Conservation (phyloP, 805 yeast species). For the Cyberlindnera saturnus region DNA sequence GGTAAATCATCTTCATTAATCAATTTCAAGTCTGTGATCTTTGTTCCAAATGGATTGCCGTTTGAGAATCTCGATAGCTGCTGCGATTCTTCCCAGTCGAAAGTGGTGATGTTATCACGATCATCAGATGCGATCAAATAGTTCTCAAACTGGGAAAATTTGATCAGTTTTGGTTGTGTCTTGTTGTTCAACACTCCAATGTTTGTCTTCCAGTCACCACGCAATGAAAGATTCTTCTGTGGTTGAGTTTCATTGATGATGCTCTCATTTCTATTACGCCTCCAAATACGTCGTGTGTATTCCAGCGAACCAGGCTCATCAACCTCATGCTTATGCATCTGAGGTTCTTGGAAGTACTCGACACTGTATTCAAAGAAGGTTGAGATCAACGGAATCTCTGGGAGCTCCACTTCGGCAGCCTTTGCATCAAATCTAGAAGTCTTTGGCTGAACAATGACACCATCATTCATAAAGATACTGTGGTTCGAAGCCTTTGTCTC, state of each 20-base stretch:
- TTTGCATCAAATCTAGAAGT: conserved; percentile 45
- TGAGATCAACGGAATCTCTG: conserved; percentile 47
- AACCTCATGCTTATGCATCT: conserved; percentile 73
- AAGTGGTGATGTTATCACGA: conserved; percentile 73
- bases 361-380: conserved; percentile 67
- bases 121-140: conserved; percentile 77
- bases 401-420: conserved; percentile 16
- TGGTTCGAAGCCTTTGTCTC: conserved; percentile 4
- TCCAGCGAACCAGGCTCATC: conserved; percentile 93
- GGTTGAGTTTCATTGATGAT: conserved; percentile 86
- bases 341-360: conserved; percentile 96
- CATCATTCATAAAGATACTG: conserved; percentile 12
- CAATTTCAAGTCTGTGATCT: conserved; percentile 78
- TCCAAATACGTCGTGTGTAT: conserved; percentile 78
- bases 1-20: conserved; percentile 92
- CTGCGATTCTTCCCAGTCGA: conserved; percentile 75
- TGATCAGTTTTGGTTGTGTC: conserved; percentile 72
- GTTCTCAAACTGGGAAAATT: conserved; percentile 88
- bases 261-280: conserved; percentile 81
- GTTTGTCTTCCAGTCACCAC: conserved; percentile 79
- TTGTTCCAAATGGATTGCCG: conserved; percentile 82
- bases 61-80: conserved; percentile 67
- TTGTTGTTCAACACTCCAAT: conserved; percentile 56
- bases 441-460: conserved; percentile 46
- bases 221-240: conserved; percentile 75